A percentile compares a stretch with the other conserved stretches of the same genome.
Evolutionary conservation across 441 rosid genomes (phyloP).

Genomic region (Breynia disticha): DNA sequence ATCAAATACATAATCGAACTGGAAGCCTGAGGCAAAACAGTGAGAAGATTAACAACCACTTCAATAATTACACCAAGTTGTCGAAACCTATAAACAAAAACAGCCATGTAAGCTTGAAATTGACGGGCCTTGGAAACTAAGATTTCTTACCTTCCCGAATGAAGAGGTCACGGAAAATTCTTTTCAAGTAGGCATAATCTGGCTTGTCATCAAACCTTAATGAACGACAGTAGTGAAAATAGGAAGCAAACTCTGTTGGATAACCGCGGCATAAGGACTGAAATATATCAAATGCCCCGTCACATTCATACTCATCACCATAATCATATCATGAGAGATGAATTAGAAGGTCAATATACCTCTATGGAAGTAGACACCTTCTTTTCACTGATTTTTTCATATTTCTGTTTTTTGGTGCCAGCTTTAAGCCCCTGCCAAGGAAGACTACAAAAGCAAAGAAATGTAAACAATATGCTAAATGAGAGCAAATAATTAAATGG

Average conservation of each 20-base stretch:
- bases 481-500: neutral
- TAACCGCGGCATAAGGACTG: conserved; percentile 89
- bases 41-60: neutral
- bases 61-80: neutral
- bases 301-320: neutral
- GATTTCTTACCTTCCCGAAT: conserved; percentile 73
- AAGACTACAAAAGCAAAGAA: conserved; percentile 36
- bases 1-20: conserved; percentile 92
- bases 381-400: conserved; percentile 79
- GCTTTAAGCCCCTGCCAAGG: conserved; percentile 95
- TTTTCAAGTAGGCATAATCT: conserved; percentile 82
- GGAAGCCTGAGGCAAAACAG: conserved; percentile 53
- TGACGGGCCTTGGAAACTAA: neutral
- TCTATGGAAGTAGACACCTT: conserved; percentile 79
- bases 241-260: conserved; percentile 92
- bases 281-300: conserved; percentile 1
- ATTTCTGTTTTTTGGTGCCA: conserved; percentile 77
- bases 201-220: conserved; percentile 92
- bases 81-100: neutral
- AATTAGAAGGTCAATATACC: conserved; percentile 29
- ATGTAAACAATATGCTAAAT: conserved; percentile 7
- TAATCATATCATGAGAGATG: neutral
- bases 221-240: conserved; percentile 91
- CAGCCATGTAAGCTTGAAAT: neutral
- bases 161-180: conserved; percentile 87